Conservation (phyloP, 2,329 filamentous ascomycete genomes). For the Moelleriella libera region DNA sequence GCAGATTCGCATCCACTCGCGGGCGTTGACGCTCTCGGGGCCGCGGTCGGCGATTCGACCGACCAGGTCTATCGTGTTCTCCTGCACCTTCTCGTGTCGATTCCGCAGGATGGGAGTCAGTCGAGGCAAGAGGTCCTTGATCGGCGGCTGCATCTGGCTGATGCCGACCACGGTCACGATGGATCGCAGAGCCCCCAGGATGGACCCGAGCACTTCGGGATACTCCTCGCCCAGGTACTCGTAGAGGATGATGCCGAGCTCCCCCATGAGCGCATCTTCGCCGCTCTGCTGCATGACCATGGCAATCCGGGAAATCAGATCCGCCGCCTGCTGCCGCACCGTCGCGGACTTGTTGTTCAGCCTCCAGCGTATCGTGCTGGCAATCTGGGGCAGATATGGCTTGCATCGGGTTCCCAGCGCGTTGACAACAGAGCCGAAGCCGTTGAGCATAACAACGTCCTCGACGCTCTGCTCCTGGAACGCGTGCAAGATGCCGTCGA, state of each 20-base stretch:
- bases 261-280: conserved; percentile 90
- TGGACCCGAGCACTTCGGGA: conserved; percentile 91
- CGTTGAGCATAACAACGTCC: conserved; percentile 90
- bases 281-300: conserved; percentile 99
- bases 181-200: conserved; percentile 83
- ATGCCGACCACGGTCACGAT: conserved; percentile 98
- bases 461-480: conserved; percentile 98
- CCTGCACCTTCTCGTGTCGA: conserved; percentile 96
- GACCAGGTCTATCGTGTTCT: conserved; percentile 96
- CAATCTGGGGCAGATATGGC: conserved; percentile 91
- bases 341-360: conserved; percentile 97
- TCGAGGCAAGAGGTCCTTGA: conserved; percentile 87
- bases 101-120: conserved; percentile 97
- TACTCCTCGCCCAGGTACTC: conserved; percentile 98
- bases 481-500: conserved; percentile 87
- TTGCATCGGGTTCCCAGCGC: conserved; percentile 88
- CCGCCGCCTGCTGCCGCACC: conserved; percentile 90
- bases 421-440: conserved; percentile 95
- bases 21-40: conserved; percentile 87
- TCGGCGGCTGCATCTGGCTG: conserved; percentile 94
- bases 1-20: conserved; percentile 99
- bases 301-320: conserved; percentile 90
- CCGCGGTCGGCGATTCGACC: conserved; percentile 96
- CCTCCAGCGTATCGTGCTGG: conserved; percentile 89
- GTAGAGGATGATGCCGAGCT: conserved; percentile 87